Evolutionary conservation across 2,329 filamentous ascomycete genomes (phyloP).

Genomic region (Coniella vitis): DNA sequence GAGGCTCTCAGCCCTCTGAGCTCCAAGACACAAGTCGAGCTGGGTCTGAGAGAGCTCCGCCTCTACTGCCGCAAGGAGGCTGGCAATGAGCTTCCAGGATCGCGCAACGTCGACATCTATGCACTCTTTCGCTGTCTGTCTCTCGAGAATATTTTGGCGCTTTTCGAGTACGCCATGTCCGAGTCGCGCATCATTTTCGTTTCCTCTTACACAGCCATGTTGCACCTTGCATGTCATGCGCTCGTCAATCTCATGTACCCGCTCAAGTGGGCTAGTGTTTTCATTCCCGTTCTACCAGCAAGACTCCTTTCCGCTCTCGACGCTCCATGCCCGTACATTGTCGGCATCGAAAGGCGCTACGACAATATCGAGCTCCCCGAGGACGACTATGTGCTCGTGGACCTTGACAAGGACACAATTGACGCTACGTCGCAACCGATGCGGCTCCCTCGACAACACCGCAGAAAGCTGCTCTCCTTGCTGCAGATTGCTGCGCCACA

Average conservation of each 20-base stretch:
- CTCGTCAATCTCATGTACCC: slow-evolving; percentile 81
- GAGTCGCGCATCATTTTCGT: slow-evolving; percentile 95
- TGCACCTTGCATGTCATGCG: slow-evolving; percentile 88
- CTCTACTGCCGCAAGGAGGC: slow-evolving; percentile 92
- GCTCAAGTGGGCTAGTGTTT: slow-evolving; percentile 86
- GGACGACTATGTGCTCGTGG: slow-evolving; percentile 91
- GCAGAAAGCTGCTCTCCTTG: slow-evolving; percentile 81
- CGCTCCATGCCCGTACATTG: slow-evolving; percentile 93
- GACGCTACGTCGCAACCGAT: slow-evolving; percentile 75
- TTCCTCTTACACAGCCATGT: slow-evolving; percentile 92
- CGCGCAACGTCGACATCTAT: slow-evolving; percentile 85
- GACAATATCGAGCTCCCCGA: slow-evolving; percentile 80
- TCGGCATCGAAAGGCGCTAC: slow-evolving; percentile 90
- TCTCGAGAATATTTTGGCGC: slow-evolving; percentile 81
- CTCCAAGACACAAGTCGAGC: slow-evolving; percentile 92
- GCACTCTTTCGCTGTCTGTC: slow-evolving; percentile 85
- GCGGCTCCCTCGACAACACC: slow-evolving; percentile 77
- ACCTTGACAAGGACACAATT: slow-evolving; percentile 85
- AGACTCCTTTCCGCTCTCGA: slow-evolving; percentile 85
- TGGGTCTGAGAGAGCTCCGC: slow-evolving; percentile 80
- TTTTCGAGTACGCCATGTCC: slow-evolving; percentile 88
- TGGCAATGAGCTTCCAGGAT: slow-evolving; percentile 84
- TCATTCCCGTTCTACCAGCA: slow-evolving; percentile 85
- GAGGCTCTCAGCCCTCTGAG: slow-evolving; percentile 88
- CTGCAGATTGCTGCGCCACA: slow-evolving; percentile 87